Percentiles rank a stretch among this genome's conserved stretches.
These are phyloP conservation scores for Aspergillus sclerotioniger DNA, from an alignment of 495 filamentous ascomycete species.

Conservation along the genomic window DNA sequence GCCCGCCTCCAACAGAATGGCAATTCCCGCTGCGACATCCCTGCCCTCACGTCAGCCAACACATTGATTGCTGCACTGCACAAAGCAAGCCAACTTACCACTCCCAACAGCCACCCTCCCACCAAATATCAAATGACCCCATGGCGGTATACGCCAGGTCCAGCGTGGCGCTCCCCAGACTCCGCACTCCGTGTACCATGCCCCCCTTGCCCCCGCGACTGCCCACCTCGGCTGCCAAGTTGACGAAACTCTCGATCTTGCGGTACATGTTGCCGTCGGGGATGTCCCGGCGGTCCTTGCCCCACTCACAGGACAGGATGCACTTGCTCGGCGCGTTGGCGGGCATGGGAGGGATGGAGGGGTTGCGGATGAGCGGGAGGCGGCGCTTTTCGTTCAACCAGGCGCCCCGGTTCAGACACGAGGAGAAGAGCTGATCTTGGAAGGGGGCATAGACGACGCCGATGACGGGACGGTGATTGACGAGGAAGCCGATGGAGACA, in stretches of 20 bases:
- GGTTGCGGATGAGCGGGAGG: slow-evolving; percentile 57
- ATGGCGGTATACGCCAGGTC: slow-evolving; percentile 58
- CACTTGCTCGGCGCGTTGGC: slow-evolving; percentile 62
- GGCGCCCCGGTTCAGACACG: slow-evolving; percentile 58
- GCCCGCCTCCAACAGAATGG: slow-evolving; percentile 58
- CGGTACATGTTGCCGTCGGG: slow-evolving; percentile 61
- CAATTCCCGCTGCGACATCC: slow-evolving; percentile 56
- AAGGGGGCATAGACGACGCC: slow-evolving; percentile 68
- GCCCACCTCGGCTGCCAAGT: slow-evolving; percentile 63
- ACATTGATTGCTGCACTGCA: not conserved
- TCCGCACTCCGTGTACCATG: slow-evolving; percentile 57
- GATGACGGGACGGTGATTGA: slow-evolving; percentile 54
- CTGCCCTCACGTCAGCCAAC: slow-evolving; percentile 21
- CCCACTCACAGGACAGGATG: slow-evolving; percentile 69
- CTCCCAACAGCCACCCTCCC: slow-evolving; percentile 61
- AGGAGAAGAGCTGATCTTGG: slow-evolving; percentile 61
- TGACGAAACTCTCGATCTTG: slow-evolving; percentile 68
- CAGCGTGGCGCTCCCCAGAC: slow-evolving; percentile 60
- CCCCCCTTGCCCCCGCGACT: slow-evolving; percentile 60
- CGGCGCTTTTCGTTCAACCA: slow-evolving; percentile 62
- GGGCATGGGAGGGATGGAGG: slow-evolving; percentile 56
- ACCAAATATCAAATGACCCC: slow-evolving; percentile 58
- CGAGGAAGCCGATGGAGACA: slow-evolving; percentile 62
- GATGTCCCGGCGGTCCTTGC: slow-evolving; percentile 63
- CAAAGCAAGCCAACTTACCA: slow-evolving; percentile 34